phyloP scores from a whole-genome alignment of 2,329 filamentous ascomycete species.

The Epichloe gansuensis region DNA sequence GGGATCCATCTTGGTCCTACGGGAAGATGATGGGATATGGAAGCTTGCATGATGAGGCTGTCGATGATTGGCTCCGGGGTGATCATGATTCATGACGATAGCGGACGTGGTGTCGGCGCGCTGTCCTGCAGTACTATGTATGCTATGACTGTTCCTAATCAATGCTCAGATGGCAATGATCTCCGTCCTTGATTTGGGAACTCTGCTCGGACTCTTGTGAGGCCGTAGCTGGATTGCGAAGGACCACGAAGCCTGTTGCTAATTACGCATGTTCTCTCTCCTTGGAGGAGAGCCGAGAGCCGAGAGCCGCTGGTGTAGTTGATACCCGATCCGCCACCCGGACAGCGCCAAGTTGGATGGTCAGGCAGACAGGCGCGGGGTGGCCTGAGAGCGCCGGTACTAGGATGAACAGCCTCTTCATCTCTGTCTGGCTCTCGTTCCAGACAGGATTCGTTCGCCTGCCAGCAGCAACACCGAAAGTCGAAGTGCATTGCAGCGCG shows the following conservation, averaged over 20 bases:
- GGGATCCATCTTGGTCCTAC: background rate
- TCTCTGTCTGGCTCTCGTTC: background rate
- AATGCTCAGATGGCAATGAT: background rate
- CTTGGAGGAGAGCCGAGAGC: too few relatives aligned
- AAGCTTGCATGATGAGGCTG: constrained; percentile 1
- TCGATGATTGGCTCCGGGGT: constrained; percentile 1
- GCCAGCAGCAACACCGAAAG: background rate
- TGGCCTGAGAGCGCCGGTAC: background rate
- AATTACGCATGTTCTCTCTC: background rate
- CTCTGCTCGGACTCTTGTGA: background rate
- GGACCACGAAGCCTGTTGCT: background rate
- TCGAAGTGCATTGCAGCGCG: background rate
- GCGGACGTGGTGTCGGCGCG: background rate
- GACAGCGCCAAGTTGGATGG: background rate
- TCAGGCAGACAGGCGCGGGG: background rate
- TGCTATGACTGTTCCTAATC: background rate
- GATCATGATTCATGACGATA: constrained; percentile 4
- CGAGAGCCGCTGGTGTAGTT: background rate
- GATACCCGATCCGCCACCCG: constrained; percentile 7
- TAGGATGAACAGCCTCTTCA: background rate
- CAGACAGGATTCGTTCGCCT: background rate
- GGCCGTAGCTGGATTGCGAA: background rate
- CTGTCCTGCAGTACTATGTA: background rate
- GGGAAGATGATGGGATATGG: background rate
- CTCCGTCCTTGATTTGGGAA: background rate